These are phyloP conservation scores for Buxus sempervirens DNA, from an alignment of 164 flowering plant genomes.

Conservation along the genomic window DNA sequence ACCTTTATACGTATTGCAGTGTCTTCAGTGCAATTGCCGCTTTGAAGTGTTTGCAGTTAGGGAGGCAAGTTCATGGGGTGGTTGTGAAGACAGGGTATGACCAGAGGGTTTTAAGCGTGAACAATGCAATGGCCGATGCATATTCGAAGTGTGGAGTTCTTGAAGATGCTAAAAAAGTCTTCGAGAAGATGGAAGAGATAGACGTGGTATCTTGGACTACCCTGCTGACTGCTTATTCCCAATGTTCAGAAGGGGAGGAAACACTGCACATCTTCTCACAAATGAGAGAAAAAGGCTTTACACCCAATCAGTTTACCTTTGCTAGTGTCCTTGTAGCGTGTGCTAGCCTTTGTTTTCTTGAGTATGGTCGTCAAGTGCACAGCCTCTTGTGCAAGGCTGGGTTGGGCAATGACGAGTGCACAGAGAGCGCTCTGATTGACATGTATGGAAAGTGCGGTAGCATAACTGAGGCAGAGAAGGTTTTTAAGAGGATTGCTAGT, in stretches of 20 bases:
- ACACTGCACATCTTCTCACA: conserved; percentile 37
- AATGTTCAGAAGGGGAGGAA: conserved; percentile 34
- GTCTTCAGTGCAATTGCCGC: conserved; percentile 44
- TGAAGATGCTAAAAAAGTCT: conserved; percentile 46
- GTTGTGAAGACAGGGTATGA: conserved; percentile 38
- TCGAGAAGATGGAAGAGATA: conserved; percentile 45
- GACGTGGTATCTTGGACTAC: conserved; percentile 68
- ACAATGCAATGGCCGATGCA: conserved; percentile 53
- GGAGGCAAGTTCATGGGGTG: conserved; percentile 42
- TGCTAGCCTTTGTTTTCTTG: conserved; percentile 47
- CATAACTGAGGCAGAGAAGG: conserved; percentile 35
- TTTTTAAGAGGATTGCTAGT: conserved; percentile 29
- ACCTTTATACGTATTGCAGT: conserved; percentile 52
- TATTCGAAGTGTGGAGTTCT: conserved; percentile 59
- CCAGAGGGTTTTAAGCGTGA: conserved; percentile 25
- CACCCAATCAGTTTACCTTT: conserved; percentile 52
- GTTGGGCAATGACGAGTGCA: conserved; percentile 31
- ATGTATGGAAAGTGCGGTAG: conserved; percentile 66
- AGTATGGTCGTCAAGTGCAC: conserved; percentile 53
- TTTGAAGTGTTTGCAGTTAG: conserved; percentile 25
- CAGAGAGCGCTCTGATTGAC: conserved; percentile 57
- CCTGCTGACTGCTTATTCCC: conserved; percentile 46
- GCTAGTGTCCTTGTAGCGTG: conserved; percentile 47
- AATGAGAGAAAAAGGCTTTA: conserved; percentile 46
- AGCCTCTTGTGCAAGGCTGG: conserved; percentile 38